These are phyloP conservation scores for Novymonas esmeraldas DNA, from an alignment of 208 protist species.

Conservation along the genomic window DNA sequence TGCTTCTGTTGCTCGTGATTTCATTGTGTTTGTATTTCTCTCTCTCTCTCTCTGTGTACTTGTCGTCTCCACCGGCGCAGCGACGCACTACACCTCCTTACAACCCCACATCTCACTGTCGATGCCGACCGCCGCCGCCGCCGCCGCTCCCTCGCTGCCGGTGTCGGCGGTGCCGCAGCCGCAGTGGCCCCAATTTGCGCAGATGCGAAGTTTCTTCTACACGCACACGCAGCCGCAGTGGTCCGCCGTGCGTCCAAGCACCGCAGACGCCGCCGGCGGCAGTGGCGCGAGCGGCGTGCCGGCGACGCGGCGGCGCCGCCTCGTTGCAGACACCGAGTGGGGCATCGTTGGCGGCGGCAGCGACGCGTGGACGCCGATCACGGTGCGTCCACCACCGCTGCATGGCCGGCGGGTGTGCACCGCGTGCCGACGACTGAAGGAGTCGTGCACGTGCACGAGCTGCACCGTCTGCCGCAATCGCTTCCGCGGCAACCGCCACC, in stretches of 20 bases:
- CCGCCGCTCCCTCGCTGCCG: neutral
- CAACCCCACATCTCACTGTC: neutral
- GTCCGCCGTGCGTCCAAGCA: conserved; percentile 11
- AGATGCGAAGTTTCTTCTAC: conserved; percentile 47
- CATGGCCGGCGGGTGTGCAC: conserved; percentile 39
- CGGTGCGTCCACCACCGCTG: conserved; percentile 39
- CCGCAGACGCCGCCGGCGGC: neutral
- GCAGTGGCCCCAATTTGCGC: conserved; percentile 39
- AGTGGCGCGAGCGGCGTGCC: neutral
- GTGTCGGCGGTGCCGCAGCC: conserved; percentile 24
- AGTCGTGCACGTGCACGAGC: conserved; percentile 49
- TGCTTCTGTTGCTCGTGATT: neutral
- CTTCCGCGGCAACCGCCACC: conserved; percentile 51
- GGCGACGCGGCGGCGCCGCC: neutral
- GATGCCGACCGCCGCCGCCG: neutral
- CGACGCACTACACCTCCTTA: neutral
- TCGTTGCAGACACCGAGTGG: neutral
- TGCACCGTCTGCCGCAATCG: conserved; percentile 46
- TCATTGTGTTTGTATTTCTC: neutral
- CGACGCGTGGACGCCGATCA: conserved; percentile 8
- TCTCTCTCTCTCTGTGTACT: neutral
- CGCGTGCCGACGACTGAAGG: conserved; percentile 46
- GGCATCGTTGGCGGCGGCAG: neutral
- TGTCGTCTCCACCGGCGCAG: neutral
- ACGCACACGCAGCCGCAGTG: conserved; percentile 66